Evolutionary conservation across 2,329 filamentous ascomycete species (phyloP).

Genomic region (Chaetomiaceae sp.): DNA sequence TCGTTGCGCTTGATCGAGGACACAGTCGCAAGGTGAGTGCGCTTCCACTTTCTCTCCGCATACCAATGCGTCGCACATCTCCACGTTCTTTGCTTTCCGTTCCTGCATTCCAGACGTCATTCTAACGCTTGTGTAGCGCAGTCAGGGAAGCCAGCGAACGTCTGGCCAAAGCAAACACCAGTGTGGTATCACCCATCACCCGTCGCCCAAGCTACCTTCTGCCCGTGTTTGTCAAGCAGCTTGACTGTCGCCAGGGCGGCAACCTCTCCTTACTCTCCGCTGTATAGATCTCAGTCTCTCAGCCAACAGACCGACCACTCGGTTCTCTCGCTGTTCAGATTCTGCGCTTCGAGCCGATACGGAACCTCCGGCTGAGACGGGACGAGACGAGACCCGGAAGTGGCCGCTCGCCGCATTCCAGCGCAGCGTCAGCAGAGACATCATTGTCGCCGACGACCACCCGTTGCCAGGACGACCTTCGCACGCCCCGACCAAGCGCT

Average conservation of each 20-base stretch:
- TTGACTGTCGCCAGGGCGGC: constrained; percentile 2
- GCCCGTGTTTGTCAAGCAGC: neutral
- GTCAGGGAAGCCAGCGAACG: neutral
- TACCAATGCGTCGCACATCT: neutral
- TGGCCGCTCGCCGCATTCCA: constrained; percentile 15
- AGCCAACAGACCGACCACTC: neutral
- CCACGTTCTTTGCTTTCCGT: neutral
- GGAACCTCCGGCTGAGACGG: constrained; percentile 3
- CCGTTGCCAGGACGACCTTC: neutral
- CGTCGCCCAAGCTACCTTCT: neutral
- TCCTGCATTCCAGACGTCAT: constrained; percentile 1
- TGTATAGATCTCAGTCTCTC: constrained; percentile 3
- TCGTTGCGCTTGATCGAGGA: constrained; percentile 4
- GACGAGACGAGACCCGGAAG: constrained; percentile 13
- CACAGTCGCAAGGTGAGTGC: constrained; percentile 4
- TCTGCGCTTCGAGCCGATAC: neutral
- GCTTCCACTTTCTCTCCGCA: neutral
- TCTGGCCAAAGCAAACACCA: constrained; percentile 2
- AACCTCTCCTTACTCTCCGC: constrained; percentile 7
- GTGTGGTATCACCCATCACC: constrained; percentile 8
- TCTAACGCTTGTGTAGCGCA: constrained; percentile 12
- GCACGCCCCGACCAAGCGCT: neutral
- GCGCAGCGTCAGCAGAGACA: neutral
- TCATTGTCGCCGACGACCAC: neutral
- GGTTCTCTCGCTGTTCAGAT: neutral